Conservation (phyloP, 2,329 filamentous ascomycete species). For the Penicillium brevicompactum region DNA sequence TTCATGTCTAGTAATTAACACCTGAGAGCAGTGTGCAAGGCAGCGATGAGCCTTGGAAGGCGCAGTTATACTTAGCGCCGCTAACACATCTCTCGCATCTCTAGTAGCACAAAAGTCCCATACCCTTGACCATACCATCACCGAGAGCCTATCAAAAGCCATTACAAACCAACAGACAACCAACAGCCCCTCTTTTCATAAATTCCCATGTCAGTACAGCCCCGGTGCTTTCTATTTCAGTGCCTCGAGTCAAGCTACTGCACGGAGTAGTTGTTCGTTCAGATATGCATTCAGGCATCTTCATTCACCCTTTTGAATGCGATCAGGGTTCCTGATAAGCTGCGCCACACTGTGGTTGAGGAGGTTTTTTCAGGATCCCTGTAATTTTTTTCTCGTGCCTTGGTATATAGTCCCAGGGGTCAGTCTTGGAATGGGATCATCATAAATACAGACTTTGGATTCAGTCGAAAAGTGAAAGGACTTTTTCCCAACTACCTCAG, state of each 20-base stretch:
- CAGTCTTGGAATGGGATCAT: background rate
- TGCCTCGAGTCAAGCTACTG: background rate
- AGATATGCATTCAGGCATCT: background rate
- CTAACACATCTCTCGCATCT: background rate
- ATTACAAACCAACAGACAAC: background rate
- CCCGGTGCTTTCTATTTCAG: background rate
- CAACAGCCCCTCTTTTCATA: background rate
- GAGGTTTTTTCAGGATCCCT: background rate
- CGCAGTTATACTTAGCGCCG: background rate
- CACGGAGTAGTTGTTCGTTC: background rate
- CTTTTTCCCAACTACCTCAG: background rate
- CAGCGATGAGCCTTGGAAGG: too few species aligned
- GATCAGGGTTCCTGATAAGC: background rate
- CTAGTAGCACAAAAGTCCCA: background rate
- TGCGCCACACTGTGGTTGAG: background rate
- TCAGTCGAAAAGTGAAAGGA: background rate
- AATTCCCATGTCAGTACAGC: background rate
- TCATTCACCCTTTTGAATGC: background rate
- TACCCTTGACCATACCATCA: background rate
- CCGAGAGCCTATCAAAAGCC: background rate
- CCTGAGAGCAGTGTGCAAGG: too few species aligned
- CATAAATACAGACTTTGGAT: background rate
- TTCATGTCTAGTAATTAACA: too few species aligned
- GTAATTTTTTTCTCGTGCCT: background rate
- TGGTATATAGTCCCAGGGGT: background rate